Base-by-base conservation (phyloP, 805 yeast genomes). In the Lipomyces mesembrius region DNA sequence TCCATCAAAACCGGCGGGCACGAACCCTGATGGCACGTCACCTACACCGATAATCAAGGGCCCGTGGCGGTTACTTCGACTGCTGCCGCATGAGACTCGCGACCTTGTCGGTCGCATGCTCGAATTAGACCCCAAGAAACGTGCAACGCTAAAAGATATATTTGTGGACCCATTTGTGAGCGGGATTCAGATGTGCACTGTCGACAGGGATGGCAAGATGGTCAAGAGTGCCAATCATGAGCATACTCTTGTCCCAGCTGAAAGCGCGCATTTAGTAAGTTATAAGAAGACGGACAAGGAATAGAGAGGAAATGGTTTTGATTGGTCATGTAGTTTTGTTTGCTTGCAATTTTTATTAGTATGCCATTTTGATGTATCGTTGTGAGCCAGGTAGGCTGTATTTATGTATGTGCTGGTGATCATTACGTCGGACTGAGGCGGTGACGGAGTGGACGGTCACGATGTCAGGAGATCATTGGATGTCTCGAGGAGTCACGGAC, bases 81-180 rank as follows among this genome's bases (percentile, higher is more conserved):
- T 90, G 63, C 80, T 94, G 65, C 98, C 98, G 0, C 77, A 81
- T 20, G 84, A 84, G 2, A 83, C 92, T 6, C 82, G 96, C 55
- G 79, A 77, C 1, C 78, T 92, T 39, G 83, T 94, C 27, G 81
- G 82, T 0, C 76, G 81, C 17, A 92, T 92, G 95, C 80, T 94
- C 51, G 82, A 78, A 43, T 72, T 92, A 25, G 83, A 87, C 63
- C 87, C 90, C 1, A 76, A 74, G 25, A 79, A 83, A 61, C 84
- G 98, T 64, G 84, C 85, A 25, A 75, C 84, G 2, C 83, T 92
- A 77, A 81, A 81, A 6, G 87, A 85, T 17, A 83, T 92, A 2
- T 66, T 83, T 57, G 73, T 77, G 1, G 88, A 88, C 72, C 81
- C 79, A 9, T 94, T 93, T 86, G 81, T 87, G 66, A 69, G 79